Percentiles rank a stretch among this genome's conserved stretches.
These are phyloP conservation scores for Leishmania aethiopica DNA, from an alignment of 208 protist genomes.

Conservation along the genomic window DNA sequence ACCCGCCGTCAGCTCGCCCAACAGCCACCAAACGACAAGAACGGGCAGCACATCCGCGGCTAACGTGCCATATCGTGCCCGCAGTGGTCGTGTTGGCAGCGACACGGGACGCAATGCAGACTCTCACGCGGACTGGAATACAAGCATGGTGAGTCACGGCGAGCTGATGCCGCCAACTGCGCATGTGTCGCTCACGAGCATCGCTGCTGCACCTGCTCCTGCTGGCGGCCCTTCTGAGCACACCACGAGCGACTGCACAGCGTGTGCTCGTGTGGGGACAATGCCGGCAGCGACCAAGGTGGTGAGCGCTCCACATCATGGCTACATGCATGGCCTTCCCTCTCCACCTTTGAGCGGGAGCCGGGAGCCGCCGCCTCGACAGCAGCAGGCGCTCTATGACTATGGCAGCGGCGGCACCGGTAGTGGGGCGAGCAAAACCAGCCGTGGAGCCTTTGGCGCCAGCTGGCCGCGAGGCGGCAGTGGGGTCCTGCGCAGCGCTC, in stretches of 20 bases:
- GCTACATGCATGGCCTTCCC: background rate
- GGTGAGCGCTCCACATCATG: background rate
- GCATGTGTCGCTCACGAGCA: background rate
- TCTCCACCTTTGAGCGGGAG: conserved; percentile 2
- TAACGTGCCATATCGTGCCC: background rate
- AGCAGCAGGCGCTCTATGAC: background rate
- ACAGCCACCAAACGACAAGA: background rate
- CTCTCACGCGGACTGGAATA: conserved; percentile 35
- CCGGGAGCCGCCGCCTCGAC: background rate
- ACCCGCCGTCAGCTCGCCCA: background rate
- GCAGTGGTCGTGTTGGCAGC: conserved; percentile 9
- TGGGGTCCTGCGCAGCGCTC: background rate
- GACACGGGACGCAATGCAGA: conserved; percentile 32
- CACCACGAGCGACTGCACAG: background rate
- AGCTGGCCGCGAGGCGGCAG: background rate
- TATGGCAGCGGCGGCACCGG: background rate
- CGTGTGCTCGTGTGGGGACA: background rate
- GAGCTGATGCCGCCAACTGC: conserved; percentile 3
- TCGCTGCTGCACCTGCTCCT: background rate
- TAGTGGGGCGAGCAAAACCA: background rate
- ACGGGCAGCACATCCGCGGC: background rate
- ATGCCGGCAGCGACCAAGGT: background rate
- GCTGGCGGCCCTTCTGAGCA: background rate
- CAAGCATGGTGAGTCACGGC: conserved; percentile 29
- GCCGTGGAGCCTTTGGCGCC: background rate